Evolutionary conservation across 345 rosid genomes (phyloP).

Genomic region (Aurinia saxatilis): DNA sequence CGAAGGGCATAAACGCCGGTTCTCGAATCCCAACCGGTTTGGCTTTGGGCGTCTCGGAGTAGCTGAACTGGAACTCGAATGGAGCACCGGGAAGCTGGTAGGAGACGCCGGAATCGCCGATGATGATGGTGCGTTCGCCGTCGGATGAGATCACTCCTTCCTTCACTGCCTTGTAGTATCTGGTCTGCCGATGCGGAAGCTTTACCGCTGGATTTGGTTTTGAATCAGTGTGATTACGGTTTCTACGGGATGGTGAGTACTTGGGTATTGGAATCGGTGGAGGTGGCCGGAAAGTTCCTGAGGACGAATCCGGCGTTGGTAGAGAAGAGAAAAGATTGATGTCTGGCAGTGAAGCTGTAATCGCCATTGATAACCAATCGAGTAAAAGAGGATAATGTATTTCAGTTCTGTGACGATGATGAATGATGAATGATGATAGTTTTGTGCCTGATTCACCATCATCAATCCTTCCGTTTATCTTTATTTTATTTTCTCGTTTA

Average conservation of each 20-base stretch:
- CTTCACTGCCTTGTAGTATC: constrained; percentile 68
- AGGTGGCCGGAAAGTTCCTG: constrained; percentile 25
- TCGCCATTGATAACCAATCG: constrained; percentile 35
- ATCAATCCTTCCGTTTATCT: no score
- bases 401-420: no score
- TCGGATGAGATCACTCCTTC: constrained; percentile 56
- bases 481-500: no score
- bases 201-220: constrained; percentile 56
- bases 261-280: constrained; percentile 74
- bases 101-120: constrained; percentile 82
- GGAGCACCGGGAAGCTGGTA: constrained; percentile 91
- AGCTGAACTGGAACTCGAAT: constrained; percentile 89
- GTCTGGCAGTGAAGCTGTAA: constrained; percentile 49
- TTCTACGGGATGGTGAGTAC: constrained; percentile 43
- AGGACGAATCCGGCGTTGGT: constrained; percentile 26
- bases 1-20: constrained; percentile 90
- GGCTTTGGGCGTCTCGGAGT: constrained; percentile 76
- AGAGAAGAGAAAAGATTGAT: constrained; percentile 71
- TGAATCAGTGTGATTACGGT: constrained; percentile 12
- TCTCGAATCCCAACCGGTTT: constrained; percentile 86
- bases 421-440: no score
- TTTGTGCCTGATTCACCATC: no score
- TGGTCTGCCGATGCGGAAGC: constrained; percentile 49
- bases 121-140: constrained; percentile 61
- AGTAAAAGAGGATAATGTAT: not conserved